phyloP scores from a whole-genome alignment of 441 rosid genomes.

The Erysimum cheiri region DNA sequence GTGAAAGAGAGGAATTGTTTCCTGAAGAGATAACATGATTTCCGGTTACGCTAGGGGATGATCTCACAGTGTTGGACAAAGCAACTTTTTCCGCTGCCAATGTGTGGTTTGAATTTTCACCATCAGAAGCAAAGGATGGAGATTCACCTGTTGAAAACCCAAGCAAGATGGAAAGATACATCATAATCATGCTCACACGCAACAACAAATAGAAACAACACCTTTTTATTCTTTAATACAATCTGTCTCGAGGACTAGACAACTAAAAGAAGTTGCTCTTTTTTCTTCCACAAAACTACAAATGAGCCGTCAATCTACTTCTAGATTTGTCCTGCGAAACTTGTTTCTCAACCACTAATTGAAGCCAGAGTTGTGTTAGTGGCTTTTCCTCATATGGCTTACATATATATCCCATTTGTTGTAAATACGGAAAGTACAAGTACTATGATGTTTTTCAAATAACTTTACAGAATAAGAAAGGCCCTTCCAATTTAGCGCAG shows the following conservation, averaged over 20 bases:
- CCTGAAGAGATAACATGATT: constrained; percentile 51
- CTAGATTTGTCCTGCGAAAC: background rate
- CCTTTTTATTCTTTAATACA: background rate
- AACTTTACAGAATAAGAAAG: background rate
- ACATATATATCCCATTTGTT: constrained; percentile 22
- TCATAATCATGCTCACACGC: constrained; percentile 30
- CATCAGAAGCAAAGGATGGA: constrained; percentile 47
- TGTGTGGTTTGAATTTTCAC: constrained; percentile 40
- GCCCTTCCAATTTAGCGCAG: too few species aligned
- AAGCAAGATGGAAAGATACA: constrained; percentile 24
- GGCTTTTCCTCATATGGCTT: constrained; percentile 2
- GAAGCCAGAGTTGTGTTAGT: background rate
- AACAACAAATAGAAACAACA: constrained; percentile 19
- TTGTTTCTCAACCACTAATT: constrained; percentile 1
- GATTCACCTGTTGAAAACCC: constrained; percentile 75
- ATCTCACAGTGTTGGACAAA: constrained; percentile 38
- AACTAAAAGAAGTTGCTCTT: background rate
- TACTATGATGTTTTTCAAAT: background rate
- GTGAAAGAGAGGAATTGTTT: constrained; percentile 51
- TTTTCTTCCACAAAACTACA: background rate
- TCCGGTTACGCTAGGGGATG: constrained; percentile 39
- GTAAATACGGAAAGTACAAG: background rate
- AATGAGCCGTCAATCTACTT: background rate
- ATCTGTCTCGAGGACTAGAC: constrained; percentile 1
- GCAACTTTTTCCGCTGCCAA: constrained; percentile 34